Conservation (phyloP, 2,329 filamentous ascomycete species). For the Hypoxylon sp. region DNA sequence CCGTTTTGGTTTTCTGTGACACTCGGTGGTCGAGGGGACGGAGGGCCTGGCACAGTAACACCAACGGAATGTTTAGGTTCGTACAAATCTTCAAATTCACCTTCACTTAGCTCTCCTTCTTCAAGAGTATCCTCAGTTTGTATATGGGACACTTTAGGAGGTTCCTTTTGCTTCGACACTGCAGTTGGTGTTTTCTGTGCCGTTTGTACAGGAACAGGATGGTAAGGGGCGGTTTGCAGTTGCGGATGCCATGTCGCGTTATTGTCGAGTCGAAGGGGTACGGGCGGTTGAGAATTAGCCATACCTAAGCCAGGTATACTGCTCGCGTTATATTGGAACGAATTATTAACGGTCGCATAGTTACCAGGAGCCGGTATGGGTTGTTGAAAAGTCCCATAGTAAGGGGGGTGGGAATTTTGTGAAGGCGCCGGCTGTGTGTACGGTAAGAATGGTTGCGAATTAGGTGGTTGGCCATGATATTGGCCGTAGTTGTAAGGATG, state of each 20-base stretch:
- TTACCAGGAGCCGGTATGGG: conserved; percentile 44
- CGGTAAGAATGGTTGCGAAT: conserved; percentile 46
- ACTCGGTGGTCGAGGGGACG: conserved; percentile 29
- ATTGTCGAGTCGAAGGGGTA: conserved; percentile 32
- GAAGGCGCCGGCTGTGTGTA: conserved; percentile 36
- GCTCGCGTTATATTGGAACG: conserved; percentile 58
- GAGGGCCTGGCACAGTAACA: conserved; percentile 12
- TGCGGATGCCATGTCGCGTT: conserved; percentile 38
- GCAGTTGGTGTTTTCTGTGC: not conserved
- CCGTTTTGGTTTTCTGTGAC: conserved; percentile 43
- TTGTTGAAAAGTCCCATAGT: conserved; percentile 35
- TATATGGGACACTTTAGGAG: conserved; percentile 11
- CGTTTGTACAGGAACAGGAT: conserved; percentile 4
- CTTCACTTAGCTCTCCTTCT: conserved; percentile 84
- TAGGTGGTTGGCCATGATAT: conserved; percentile 51
- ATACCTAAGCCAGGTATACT: conserved; percentile 60
- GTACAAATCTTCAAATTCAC: conserved; percentile 72
- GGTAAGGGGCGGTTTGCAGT: conserved; percentile 18
- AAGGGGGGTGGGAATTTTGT: conserved; percentile 29
- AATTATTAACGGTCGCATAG: conserved; percentile 53
- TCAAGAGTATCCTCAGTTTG: conserved; percentile 60
- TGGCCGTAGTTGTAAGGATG: conserved; percentile 58
- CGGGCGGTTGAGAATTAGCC: conserved; percentile 43
- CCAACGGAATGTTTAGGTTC: conserved; percentile 57
- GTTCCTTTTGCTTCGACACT: conserved; percentile 10